These are phyloP conservation scores for Epichloe aotearoae DNA, from an alignment of 2,329 filamentous ascomycete genomes.

Conservation along the genomic window DNA sequence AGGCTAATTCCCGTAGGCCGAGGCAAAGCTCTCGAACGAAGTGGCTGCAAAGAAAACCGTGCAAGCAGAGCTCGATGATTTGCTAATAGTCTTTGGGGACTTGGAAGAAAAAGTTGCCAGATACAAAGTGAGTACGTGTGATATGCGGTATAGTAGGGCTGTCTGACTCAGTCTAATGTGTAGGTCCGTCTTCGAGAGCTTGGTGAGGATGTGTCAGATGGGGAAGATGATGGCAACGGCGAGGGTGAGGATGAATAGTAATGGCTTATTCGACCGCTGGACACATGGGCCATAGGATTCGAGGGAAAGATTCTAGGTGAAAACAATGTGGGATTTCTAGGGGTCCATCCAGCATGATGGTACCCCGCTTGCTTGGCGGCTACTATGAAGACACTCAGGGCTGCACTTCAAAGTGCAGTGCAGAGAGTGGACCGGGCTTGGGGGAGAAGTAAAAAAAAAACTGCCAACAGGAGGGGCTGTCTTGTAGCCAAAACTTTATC, in stretches of 20 bases:
- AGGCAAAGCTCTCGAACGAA: conserved; percentile 25
- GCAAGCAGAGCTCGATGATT: conserved; percentile 66
- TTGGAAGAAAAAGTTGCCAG: conserved; percentile 62
- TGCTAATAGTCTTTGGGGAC: conserved; percentile 70
- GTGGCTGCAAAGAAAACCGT: conserved; percentile 49
- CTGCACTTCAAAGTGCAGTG: too few relatives aligned
- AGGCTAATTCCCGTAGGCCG: conserved; percentile 13
- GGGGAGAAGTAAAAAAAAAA: too few relatives aligned
- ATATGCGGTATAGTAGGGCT: neutral
- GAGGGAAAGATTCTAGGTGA: too few relatives aligned
- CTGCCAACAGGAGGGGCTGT: too few relatives aligned
- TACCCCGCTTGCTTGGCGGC: too few relatives aligned
- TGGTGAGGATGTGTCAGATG: conserved; percentile 55
- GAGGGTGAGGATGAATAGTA: conserved; percentile 34
- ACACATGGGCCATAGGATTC: too few relatives aligned
- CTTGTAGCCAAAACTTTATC: too few relatives aligned
- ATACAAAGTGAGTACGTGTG: conserved; percentile 49
- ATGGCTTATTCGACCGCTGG: neutral
- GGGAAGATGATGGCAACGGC: conserved; percentile 38
- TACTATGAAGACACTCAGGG: too few relatives aligned
- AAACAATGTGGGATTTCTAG: too few relatives aligned
- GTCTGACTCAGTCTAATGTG: neutral
- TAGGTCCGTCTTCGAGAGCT: conserved; percentile 49
- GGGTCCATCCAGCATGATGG: too few relatives aligned
- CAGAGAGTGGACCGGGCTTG: too few relatives aligned